Percentiles rank a stretch among this genome's conserved stretches.
phyloP scores from a whole-genome alignment of 2,329 filamentous ascomycete species.

The Alternaria sp. region DNA sequence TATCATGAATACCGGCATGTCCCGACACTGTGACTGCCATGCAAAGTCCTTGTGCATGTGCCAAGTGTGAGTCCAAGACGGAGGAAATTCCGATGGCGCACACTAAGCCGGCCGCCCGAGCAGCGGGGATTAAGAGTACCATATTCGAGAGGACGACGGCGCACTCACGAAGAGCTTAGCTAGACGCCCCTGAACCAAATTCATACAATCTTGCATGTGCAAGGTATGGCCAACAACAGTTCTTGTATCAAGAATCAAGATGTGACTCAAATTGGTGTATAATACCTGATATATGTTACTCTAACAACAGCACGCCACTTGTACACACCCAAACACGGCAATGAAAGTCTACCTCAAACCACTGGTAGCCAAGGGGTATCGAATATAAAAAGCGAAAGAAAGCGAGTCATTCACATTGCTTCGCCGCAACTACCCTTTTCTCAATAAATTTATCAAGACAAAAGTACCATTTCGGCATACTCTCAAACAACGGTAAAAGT shows the following conservation, averaged over 20 bases:
- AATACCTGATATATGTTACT: not conserved
- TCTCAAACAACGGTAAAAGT: slow-evolving; percentile 42
- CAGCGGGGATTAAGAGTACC: not conserved
- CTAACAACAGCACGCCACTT: not conserved
- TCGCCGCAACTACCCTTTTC: not conserved
- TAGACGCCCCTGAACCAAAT: not conserved
- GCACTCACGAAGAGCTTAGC: not conserved
- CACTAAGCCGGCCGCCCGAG: not conserved
- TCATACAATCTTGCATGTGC: not conserved
- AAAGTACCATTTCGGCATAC: not conserved
- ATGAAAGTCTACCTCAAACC: slow-evolving; percentile 1
- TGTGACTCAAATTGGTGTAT: not conserved
- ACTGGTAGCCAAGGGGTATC: slow-evolving; percentile 4
- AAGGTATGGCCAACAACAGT: not conserved
- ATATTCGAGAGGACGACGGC: no score
- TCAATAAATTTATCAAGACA: not conserved
- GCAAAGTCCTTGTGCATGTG: not conserved
- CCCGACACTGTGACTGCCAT: not conserved
- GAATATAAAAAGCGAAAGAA: slow-evolving; percentile 6
- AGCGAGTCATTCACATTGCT: not conserved
- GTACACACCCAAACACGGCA: not conserved
- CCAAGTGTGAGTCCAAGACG: not conserved
- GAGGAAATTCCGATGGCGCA: not conserved
- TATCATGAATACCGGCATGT: not conserved
- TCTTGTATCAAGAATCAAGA: not conserved